A percentile compares a stretch with the other conserved stretches of the same genome.
Evolutionary conservation across 2,329 filamentous ascomycete species (phyloP).

Genomic region (Colletotrichum viniferum): DNA sequence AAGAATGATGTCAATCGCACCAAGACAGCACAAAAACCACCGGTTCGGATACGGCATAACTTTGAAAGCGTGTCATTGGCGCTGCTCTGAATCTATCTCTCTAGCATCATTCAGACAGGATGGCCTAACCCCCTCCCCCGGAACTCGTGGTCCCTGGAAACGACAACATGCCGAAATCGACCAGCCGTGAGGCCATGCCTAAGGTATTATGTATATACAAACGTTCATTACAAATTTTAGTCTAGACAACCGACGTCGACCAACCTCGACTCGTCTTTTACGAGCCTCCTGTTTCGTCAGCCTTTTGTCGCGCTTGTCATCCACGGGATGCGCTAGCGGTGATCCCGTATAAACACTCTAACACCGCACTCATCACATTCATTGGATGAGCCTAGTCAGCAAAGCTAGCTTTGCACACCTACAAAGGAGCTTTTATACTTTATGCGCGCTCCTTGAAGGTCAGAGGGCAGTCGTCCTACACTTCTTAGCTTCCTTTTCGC

Average conservation of each 20-base stretch:
- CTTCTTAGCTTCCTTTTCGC: neutral
- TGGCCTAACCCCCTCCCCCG: neutral
- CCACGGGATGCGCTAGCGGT: neutral
- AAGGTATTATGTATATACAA: slow-evolving; percentile 14
- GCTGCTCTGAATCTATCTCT: neutral
- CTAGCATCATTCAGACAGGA: neutral
- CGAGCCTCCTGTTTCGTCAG: neutral
- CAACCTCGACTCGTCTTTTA: slow-evolving; percentile 4
- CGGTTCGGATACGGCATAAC: neutral
- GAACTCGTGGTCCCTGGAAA: neutral
- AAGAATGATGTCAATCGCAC: neutral
- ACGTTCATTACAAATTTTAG: slow-evolving; percentile 19
- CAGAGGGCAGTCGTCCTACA: slow-evolving; percentile 81
- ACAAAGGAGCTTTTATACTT: neutral
- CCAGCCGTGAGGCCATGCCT: neutral
- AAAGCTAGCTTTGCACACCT: neutral
- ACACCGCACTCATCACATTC: neutral
- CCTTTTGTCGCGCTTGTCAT: slow-evolving; percentile 1
- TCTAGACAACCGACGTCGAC: neutral
- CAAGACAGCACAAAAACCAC: neutral
- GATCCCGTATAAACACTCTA: neutral
- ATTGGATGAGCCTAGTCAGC: neutral
- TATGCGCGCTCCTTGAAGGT: slow-evolving; percentile 66
- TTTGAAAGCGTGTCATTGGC: neutral
- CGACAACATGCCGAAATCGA: neutral